A percentile compares a stretch with the other conserved stretches of the same genome.
Evolutionary conservation across 2,329 filamentous ascomycete species (phyloP).

Genomic region (Talaromyces piceae): DNA sequence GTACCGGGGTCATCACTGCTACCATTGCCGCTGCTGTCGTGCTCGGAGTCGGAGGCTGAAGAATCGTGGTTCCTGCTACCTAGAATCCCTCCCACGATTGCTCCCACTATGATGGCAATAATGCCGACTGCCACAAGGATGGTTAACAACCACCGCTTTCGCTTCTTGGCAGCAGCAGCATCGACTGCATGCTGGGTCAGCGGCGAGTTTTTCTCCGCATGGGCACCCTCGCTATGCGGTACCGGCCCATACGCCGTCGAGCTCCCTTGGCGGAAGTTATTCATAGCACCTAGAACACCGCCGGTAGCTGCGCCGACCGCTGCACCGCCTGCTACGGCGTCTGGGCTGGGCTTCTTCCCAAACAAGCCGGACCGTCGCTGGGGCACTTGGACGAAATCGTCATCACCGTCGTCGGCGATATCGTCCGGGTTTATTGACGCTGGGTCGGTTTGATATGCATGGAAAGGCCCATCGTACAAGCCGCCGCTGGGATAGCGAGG

Average conservation of each 20-base stretch:
- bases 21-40: conserved; percentile 17
- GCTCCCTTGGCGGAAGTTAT: conserved; percentile 32
- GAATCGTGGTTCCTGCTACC: conserved; percentile 43
- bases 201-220: conserved; percentile 60
- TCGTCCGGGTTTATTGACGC: conserved; percentile 64
- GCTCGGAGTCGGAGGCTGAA: conserved; percentile 10
- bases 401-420: conserved; percentile 82
- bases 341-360: conserved; percentile 32
- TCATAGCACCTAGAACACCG: conserved; percentile 27
- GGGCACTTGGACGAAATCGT: conserved; percentile 57
- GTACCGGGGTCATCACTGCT: conserved; percentile 23
- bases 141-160: conserved; percentile 62
- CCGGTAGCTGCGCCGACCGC: conserved; percentile 38
- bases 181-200: conserved; percentile 48
- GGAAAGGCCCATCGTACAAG: conserved; percentile 57
- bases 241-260: conserved; percentile 53
- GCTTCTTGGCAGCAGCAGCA: conserved; percentile 47
- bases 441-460: conserved; percentile 37
- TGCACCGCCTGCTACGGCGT: conserved; percentile 33
- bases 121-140: conserved; percentile 39
- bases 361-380: conserved; percentile 53
- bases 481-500: conserved; percentile 27
- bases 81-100: conserved; percentile 66
- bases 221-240: conserved; percentile 21
- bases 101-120: conserved; percentile 60